Percentiles rank a stretch among this genome's conserved stretches.
Evolutionary conservation across 2,329 filamentous ascomycete genomes (phyloP).

Genomic region (Ophiocordyceps camponoti-floridani): DNA sequence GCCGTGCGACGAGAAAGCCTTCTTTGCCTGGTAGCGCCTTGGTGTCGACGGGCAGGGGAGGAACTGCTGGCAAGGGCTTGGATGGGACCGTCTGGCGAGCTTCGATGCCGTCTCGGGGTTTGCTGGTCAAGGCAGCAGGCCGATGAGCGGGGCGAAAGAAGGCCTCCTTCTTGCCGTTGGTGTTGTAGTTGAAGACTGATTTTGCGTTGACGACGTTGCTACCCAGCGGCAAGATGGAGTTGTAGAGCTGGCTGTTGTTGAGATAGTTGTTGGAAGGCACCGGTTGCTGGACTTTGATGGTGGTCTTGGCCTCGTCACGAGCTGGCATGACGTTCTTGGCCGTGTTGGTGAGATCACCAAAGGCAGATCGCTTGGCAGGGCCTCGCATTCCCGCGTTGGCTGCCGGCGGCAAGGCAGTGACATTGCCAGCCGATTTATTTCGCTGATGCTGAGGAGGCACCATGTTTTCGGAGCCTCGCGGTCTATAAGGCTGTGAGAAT

Average conservation of each 20-base stretch:
- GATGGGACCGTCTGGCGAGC: conserved; percentile 6
- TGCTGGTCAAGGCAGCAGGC: conserved; percentile 6
- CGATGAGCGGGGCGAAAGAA: conserved; percentile 20
- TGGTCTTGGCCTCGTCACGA: conserved; percentile 16
- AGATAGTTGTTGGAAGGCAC: conserved; percentile 5
- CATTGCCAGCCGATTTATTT: conserved; percentile 59
- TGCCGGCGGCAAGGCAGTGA: conserved; percentile 16
- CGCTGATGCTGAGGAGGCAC: conserved; percentile 47
- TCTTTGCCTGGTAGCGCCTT: conserved; percentile 3
- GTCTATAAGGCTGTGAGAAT: conserved; percentile 18
- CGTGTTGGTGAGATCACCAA: conserved; percentile 69
- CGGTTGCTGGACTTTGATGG: conserved; percentile 11
- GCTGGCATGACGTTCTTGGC: conserved; percentile 16
- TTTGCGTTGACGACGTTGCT: conserved; percentile 2
- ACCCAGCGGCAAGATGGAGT: not conserved
- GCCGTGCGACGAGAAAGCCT: conserved; percentile 2
- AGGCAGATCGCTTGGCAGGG: conserved; percentile 56
- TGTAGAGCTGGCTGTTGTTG: not conserved
- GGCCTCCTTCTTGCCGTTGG: conserved; percentile 11
- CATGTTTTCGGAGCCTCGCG: conserved; percentile 35
- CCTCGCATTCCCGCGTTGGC: conserved; percentile 15
- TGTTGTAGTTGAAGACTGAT: not conserved
- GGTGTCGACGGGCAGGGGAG: conserved; percentile 2
- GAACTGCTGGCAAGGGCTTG: conserved; percentile 5
- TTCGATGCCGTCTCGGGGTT: conserved; percentile 8